Evolutionary conservation across 1,284 basidiomycete species (phyloP).

Genomic region (Sporisorium reilianum): DNA sequence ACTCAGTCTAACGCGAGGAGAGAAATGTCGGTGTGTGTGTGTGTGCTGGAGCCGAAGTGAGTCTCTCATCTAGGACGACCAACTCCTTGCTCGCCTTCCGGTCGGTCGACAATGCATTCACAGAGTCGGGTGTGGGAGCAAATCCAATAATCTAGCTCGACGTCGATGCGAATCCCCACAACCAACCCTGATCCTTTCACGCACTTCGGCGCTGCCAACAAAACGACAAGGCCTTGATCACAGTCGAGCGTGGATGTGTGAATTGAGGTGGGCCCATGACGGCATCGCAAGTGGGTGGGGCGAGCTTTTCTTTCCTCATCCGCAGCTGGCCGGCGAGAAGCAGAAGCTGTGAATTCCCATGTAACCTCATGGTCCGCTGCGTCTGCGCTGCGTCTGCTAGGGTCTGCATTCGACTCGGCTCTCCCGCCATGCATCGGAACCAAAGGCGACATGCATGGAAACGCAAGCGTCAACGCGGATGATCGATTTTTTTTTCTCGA

Average conservation of each 20-base stretch:
- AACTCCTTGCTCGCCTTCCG: neutral
- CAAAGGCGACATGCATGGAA: neutral
- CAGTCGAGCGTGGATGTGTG: no score
- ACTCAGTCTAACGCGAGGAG: no score
- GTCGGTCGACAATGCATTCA: neutral
- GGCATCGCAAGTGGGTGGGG: no score
- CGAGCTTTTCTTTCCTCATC: no score
- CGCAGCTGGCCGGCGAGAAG: neutral
- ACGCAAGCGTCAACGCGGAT: no score
- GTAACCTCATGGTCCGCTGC: constrained; percentile 1
- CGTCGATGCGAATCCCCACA: neutral
- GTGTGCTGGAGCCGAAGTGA: no score
- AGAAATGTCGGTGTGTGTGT: no score
- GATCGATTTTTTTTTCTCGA: neutral
- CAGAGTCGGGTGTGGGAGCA: neutral
- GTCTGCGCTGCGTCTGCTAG: no score
- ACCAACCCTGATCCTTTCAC: neutral
- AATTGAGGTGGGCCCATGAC: neutral
- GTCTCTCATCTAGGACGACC: no score
- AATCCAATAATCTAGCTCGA: neutral
- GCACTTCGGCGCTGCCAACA: no score
- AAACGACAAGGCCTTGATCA: no score
- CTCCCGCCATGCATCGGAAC: neutral
- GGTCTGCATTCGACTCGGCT: neutral
- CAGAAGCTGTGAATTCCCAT: no score